These are phyloP conservation scores for Diplotaxis tenuifolia DNA, from an alignment of 345 rosid genomes.

Conservation along the genomic window DNA sequence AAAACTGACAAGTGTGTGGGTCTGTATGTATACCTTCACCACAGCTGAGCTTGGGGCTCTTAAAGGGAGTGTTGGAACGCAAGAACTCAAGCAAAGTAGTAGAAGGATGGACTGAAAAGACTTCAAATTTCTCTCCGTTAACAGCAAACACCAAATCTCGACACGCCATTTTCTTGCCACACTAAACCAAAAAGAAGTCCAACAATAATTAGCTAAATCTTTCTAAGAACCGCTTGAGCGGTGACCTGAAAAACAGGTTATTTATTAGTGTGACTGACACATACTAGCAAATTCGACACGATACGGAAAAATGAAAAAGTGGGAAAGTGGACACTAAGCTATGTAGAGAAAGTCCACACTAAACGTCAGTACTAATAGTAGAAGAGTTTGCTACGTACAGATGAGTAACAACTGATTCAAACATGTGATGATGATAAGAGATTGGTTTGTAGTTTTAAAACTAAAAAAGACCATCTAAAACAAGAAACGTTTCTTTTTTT, in stretches of 20 bases:
- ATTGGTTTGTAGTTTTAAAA: background rate
- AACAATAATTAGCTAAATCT: background rate
- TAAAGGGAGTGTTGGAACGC: constrained; percentile 61
- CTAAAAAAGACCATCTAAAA: background rate
- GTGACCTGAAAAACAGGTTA: background rate
- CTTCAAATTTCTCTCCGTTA: constrained; percentile 64
- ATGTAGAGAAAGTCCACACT: background rate
- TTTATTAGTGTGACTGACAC: background rate
- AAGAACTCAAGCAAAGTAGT: constrained; percentile 83
- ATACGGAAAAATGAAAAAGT: background rate
- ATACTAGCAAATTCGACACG: background rate
- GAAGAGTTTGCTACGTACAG: background rate
- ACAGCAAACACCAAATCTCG: constrained; percentile 61
- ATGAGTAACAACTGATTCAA: background rate
- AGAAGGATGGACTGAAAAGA: constrained; percentile 53
- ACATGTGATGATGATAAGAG: background rate
- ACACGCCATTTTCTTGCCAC: constrained; percentile 14
- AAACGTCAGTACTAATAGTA: background rate
- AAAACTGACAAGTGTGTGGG: background rate
- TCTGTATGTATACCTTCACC: constrained; percentile 59
- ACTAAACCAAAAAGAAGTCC: background rate
- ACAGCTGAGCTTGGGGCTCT: constrained; percentile 79
- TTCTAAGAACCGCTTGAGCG: background rate
- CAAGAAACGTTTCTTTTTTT: background rate
- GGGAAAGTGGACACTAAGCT: background rate